A percentile compares a stretch with the other conserved stretches of the same genome.
These are phyloP conservation scores for Exophiala mesophila DNA, from an alignment of 2,329 filamentous ascomycete genomes.

Conservation along the genomic window DNA sequence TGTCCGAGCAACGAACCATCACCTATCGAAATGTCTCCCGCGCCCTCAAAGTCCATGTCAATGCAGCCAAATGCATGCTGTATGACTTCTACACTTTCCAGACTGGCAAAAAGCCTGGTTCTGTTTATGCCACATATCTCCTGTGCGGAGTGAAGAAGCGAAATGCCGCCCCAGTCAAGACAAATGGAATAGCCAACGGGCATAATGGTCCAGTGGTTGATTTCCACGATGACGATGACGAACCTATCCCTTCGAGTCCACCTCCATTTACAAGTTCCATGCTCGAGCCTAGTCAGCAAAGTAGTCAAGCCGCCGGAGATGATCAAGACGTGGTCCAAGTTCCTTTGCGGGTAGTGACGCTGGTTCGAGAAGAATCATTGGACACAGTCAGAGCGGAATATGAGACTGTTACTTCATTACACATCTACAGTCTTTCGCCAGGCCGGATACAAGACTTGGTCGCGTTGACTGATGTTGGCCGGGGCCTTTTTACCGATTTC, in stretches of 20 bases:
- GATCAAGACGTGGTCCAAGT: constrained; percentile 46
- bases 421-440: constrained; percentile 80
- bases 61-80: constrained; percentile 84
- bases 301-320: constrained; percentile 59
- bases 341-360: constrained; percentile 55
- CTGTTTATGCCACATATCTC: constrained; percentile 89
- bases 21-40: constrained; percentile 79
- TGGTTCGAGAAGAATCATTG: constrained; percentile 69
- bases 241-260: constrained; percentile 57
- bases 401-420: constrained; percentile 68
- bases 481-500: constrained; percentile 53
- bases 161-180: constrained; percentile 22
- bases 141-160: constrained; percentile 63
- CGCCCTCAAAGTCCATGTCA: constrained; percentile 76
- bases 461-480: constrained; percentile 63
- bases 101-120: constrained; percentile 66
- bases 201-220: too few relatives aligned
- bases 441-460: constrained; percentile 67
- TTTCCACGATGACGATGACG: constrained; percentile 60
- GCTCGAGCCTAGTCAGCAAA: constrained; percentile 22
- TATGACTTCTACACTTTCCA: constrained; percentile 78
- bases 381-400: constrained; percentile 64
- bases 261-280: constrained; percentile 50
- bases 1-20: constrained; percentile 71
- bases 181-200: constrained; percentile 14